phyloP scores from a whole-genome alignment of 345 rosid genomes.

The Lepidium sativum region DNA sequence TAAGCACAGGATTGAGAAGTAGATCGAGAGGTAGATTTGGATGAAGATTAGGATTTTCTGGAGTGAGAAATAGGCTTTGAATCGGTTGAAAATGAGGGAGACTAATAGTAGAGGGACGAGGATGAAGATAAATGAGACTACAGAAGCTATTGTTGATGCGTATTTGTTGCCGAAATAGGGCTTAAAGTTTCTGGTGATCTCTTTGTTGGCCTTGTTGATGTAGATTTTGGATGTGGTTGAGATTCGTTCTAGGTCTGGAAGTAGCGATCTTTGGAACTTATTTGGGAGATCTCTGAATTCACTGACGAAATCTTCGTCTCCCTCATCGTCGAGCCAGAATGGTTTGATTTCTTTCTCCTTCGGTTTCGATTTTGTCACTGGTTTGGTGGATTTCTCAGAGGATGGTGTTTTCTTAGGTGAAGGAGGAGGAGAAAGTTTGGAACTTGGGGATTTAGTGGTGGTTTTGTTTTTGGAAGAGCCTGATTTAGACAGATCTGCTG shows the following conservation, averaged over 20 bases:
- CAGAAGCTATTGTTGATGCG: constrained; percentile 62
- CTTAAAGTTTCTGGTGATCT: constrained; percentile 72
- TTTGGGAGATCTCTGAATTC: constrained; percentile 76
- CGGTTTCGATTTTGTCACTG: constrained; percentile 24
- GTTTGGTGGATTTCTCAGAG: too few relatives aligned
- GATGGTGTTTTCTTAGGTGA: constrained; percentile 17
- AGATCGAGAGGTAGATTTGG: constrained; percentile 89
- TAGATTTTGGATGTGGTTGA: constrained; percentile 68
- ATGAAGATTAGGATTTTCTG: constrained; percentile 72
- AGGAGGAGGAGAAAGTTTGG: constrained; percentile 13
- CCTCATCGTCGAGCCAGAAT: constrained; percentile 53
- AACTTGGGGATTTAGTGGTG: constrained; percentile 23
- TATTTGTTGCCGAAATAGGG: constrained; percentile 70
- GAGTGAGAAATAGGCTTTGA: constrained; percentile 85
- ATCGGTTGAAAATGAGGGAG: constrained; percentile 58
- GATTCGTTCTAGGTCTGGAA: constrained; percentile 82
- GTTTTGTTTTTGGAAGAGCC: constrained; percentile 51
- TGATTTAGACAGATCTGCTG: constrained; percentile 49
- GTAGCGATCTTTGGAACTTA: constrained; percentile 56
- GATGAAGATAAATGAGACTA: constrained; percentile 59
- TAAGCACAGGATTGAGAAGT: constrained; percentile 77
- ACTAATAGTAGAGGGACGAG: constrained; percentile 70
- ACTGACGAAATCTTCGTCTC: constrained; percentile 45
- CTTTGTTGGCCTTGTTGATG: constrained; percentile 67
- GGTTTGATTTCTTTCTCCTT: constrained; percentile 29